These are phyloP conservation scores for Peniophora sp. DNA, from an alignment of 1,284 basidiomycete species.

Conservation along the genomic window DNA sequence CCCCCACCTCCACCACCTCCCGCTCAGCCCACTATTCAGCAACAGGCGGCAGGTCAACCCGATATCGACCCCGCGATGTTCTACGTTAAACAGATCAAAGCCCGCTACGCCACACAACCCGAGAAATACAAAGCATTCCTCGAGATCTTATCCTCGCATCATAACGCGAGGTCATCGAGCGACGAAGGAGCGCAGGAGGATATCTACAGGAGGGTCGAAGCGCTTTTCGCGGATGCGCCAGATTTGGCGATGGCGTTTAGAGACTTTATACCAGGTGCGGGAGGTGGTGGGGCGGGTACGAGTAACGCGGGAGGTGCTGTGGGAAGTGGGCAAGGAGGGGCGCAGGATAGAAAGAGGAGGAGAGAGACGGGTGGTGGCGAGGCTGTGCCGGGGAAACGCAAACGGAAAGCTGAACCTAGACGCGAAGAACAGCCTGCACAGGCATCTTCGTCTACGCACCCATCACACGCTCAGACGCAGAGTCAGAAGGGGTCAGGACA, in stretches of 20 bases:
- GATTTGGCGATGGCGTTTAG: conserved; percentile 90
- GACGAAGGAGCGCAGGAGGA: conserved; percentile 37
- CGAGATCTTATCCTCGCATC: conserved; percentile 69
- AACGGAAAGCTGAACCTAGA: conserved; percentile 35
- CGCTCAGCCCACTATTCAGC: background rate
- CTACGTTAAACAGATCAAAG: conserved; percentile 97
- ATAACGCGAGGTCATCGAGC: conserved; percentile 15
- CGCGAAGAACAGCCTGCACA: too few species aligned
- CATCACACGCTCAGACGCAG: too few species aligned
- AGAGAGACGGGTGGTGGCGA: conserved; percentile 5
- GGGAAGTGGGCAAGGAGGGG: conserved; percentile 5
- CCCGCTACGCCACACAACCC: conserved; percentile 76
- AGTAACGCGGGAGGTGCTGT: conserved; percentile 4
- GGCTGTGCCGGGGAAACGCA: conserved; percentile 51
- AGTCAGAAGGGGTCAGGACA: conserved; percentile 9
- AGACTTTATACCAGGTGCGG: conserved; percentile 73
- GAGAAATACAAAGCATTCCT: conserved; percentile 94
- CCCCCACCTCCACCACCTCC: background rate
- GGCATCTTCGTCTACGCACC: too few species aligned
- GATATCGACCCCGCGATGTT: conserved; percentile 69
- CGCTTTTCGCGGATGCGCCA: conserved; percentile 82
- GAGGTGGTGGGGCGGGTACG: conserved; percentile 1
- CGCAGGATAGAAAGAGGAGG: conserved; percentile 15
- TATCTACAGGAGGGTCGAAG: conserved; percentile 80
- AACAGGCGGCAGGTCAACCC: background rate